Conservation (phyloP, 2,329 filamentous ascomycete species). For the Cytospora schulzeri region DNA sequence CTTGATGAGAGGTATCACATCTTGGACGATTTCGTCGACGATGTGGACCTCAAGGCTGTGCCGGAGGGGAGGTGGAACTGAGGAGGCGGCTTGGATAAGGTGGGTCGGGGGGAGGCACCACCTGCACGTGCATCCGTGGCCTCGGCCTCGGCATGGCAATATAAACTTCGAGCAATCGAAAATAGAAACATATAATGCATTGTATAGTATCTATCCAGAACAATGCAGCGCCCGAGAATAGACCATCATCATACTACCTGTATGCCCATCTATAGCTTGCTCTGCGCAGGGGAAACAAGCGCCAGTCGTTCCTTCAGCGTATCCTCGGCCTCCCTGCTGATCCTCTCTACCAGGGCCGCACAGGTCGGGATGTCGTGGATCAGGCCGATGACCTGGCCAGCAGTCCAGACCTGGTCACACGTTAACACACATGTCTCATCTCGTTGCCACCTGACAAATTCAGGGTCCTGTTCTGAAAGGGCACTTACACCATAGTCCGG, state of each 20-base stretch:
- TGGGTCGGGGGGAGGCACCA: no score
- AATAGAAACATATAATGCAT: not conserved
- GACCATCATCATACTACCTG: not conserved
- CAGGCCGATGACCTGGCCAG: conserved; percentile 89
- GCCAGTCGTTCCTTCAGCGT: conserved; percentile 62
- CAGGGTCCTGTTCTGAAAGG: no score
- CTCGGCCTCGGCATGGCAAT: no score
- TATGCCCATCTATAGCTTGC: conserved; percentile 55
- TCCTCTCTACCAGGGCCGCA: conserved; percentile 66
- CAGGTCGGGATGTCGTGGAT: conserved; percentile 85
- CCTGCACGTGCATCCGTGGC: no score
- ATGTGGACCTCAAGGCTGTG: not conserved
- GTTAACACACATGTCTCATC: not conserved
- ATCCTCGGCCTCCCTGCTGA: conserved; percentile 75
- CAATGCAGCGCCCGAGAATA: not conserved
- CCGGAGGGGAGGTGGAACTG: conserved; percentile 7
- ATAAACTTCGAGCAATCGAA: not conserved
- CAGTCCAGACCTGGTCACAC: conserved; percentile 79
- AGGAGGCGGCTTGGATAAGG: not conserved
- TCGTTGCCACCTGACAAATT: no score
- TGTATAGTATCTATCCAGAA: not conserved
- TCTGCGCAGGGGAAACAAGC: conserved; percentile 53
- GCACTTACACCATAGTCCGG: conserved; percentile 80
- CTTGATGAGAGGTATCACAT: conserved; percentile 32
- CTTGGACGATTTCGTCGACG: conserved; percentile 26